Base-by-base conservation (phyloP, 805 yeast genomes). In the Sugiyamaella boreocaroliniensis region DNA sequence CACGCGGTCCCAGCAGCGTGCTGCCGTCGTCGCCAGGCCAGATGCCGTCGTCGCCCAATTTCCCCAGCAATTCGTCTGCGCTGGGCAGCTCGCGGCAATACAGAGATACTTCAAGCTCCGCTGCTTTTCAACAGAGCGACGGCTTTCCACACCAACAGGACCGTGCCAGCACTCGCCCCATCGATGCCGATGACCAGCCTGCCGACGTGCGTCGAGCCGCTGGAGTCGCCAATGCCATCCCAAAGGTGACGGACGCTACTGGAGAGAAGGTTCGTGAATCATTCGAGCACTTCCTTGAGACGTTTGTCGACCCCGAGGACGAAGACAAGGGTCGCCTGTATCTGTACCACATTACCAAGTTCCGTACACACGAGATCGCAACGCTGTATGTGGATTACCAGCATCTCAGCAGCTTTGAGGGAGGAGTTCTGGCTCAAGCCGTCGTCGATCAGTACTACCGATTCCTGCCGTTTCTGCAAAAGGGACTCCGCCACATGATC, bases 191-290 rank as follows among this genome's bases (percentile, higher is more conserved):
- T 15, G 53, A 54, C 32, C 51, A 43, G 26, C 49, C 49, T 8
- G 45, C 52, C n/a, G 50, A 42, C 43, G 37, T 55, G 1, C 20
- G 54, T 14, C 18, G 53, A 43, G 48, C 29, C 29, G 50, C 55
- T 5, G 37, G 19, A 29, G 26, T 44, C 40, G 26, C 47, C 20
- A 43, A 54, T n/a, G 81, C 82, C 26, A 87, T 92, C 50, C 89
- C 95, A 26, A 88, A 86, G 65, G 96, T 93, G 26, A 80, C 80
- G 26, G 99, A 93, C 71, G 81, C 82, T 46, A 89, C 97, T 2
- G 97, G 96, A 54, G 97, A 90, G 66, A 88, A 88, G 61, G 97
- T 93, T 15, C 80, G 92, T 44, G 96, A 89, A 68, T 82, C 90
- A 14, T 92, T 93, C 67, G 96, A 90, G 67, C 80, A 77, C 58